Evolutionary conservation across 306 rosid species (phyloP).

Genomic region (Gastrolobium villosum): DNA sequence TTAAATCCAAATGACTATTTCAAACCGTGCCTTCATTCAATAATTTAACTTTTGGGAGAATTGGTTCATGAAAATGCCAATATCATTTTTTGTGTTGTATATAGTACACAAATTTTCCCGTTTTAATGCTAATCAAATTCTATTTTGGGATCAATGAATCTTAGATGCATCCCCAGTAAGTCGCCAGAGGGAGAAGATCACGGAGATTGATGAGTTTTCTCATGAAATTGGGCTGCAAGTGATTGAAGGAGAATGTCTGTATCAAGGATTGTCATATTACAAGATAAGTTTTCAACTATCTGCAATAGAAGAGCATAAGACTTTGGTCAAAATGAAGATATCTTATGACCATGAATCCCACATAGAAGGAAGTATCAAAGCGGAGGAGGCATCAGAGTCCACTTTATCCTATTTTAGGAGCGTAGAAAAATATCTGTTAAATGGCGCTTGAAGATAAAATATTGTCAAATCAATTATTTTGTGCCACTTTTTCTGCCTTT

Average conservation of each 20-base stretch:
- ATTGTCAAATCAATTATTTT: not conserved
- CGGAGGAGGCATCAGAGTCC: slow-evolving; percentile 46
- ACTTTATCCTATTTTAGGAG: slow-evolving; percentile 50
- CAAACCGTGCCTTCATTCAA: too few species aligned
- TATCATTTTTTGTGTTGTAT: not conserved
- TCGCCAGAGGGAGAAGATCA: slow-evolving; percentile 66
- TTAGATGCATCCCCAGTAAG: slow-evolving; percentile 41
- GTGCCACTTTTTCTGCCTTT: not conserved
- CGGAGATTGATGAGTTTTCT: slow-evolving; percentile 57
- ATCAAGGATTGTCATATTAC: slow-evolving; percentile 63
- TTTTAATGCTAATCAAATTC: not conserved
- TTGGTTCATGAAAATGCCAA: not conserved
- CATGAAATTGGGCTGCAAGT: slow-evolving; percentile 67
- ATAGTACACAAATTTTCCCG: not conserved
- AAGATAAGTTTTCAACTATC: slow-evolving; percentile 60
- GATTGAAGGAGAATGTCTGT: slow-evolving; percentile 66
- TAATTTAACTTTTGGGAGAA: too few species aligned
- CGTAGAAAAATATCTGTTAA: slow-evolving; percentile 56
- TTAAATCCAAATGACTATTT: too few species aligned
- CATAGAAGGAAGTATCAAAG: slow-evolving; percentile 47
- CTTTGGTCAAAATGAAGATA: slow-evolving; percentile 61
- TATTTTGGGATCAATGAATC: not conserved
- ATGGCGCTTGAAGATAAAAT: slow-evolving; percentile 25
- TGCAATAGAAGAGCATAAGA: slow-evolving; percentile 47
- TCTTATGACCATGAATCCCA: slow-evolving; percentile 64